These are phyloP conservation scores for Colletotrichum falcatum DNA, from an alignment of 2,329 filamentous ascomycete genomes.

Conservation along the genomic window DNA sequence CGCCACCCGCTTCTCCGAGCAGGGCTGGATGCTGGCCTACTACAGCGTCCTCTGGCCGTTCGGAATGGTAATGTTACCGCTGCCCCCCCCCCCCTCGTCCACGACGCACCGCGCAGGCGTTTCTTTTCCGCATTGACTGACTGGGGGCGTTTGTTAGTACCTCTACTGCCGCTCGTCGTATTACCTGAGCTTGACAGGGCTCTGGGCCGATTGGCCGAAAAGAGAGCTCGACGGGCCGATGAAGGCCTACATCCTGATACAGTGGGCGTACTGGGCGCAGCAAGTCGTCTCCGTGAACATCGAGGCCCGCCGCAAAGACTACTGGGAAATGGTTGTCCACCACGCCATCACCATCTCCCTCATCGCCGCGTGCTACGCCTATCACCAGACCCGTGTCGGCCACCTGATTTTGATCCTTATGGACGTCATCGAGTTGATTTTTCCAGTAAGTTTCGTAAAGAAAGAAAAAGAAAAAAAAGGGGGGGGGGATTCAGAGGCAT, in stretches of 20 bases:
- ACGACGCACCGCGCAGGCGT: too few relatives aligned
- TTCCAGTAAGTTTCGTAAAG: neutral
- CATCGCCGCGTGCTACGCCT: conserved; percentile 15
- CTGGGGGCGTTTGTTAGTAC: neutral
- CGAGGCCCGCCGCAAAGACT: conserved; percentile 14
- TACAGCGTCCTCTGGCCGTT: conserved; percentile 14
- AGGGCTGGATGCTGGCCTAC: conserved; percentile 13
- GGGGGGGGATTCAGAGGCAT: too few relatives aligned
- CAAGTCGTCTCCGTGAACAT: conserved; percentile 29
- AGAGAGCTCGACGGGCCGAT: conserved; percentile 23
- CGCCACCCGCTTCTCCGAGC: neutral
- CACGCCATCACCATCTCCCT: conserved; percentile 14
- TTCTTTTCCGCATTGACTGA: neutral
- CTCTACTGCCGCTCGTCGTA: conserved; percentile 8
- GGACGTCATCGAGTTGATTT: conserved; percentile 22
- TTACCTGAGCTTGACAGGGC: conserved; percentile 14
- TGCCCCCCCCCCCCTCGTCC: neutral
- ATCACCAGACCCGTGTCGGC: conserved; percentile 15
- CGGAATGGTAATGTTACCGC: neutral
- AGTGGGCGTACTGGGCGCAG: conserved; percentile 30
- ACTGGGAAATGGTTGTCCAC: conserved; percentile 15
- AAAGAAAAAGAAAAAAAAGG: too few relatives aligned
- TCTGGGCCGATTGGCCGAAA: conserved; percentile 7
- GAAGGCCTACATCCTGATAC: conserved; percentile 22
- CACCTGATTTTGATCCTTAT: conserved; percentile 15